Evolutionary conservation across 1,139 yeast genomes (phyloP), one percentile per base, ranked within the genome.

Genomic region (Casaregolazyma lundiana): DNA sequence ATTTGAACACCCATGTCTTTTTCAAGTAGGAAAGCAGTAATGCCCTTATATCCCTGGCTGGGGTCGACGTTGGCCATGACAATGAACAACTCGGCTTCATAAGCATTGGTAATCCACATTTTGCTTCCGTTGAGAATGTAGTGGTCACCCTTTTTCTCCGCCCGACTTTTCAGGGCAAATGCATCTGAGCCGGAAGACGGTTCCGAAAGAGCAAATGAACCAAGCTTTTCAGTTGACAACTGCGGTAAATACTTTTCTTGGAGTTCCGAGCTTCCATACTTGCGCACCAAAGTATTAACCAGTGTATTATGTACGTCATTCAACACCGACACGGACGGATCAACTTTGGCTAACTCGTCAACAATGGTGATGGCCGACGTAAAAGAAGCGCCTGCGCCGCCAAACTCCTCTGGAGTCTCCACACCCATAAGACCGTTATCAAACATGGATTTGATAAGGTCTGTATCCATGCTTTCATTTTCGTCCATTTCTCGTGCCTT

Each of bases 71-170:
- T 70, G 41, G 75, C 75, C 50, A 70, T 64, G 34, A 70, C 65
- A 20, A 71, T 54, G 53, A 70, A 70, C 18, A 70, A 50, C 38
- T 65, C 73, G n/a, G 75, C 75, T 56, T 70, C 75, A 13, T 60
- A 61, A 11, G 75, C 70, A 58, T 70, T 70, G 43, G 75, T 69
- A 59, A 70, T 70, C 74, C 74, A 70, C 74, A 70, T 69, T 54
- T 70, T 70, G 44, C 70, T 61, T 35, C 74, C 74, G 41, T 63
- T 61, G 43, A 70, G 48, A 19, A 68, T 65, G 52, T 65, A 68
- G 45, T 58, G 57, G 47, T 65, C 71, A 19, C 58, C 59, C 42
- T 62, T 61, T 46, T 63, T 61, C 38, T 56, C 58, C 39, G 72
- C 72, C 15, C 60, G 55, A 8, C 71, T 56, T 56, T 66, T 67